Evolutionary conservation across 1,284 basidiomycete genomes (phyloP), one percentile per base, ranked within the genome.

Genomic region (Irpex sp.): DNA sequence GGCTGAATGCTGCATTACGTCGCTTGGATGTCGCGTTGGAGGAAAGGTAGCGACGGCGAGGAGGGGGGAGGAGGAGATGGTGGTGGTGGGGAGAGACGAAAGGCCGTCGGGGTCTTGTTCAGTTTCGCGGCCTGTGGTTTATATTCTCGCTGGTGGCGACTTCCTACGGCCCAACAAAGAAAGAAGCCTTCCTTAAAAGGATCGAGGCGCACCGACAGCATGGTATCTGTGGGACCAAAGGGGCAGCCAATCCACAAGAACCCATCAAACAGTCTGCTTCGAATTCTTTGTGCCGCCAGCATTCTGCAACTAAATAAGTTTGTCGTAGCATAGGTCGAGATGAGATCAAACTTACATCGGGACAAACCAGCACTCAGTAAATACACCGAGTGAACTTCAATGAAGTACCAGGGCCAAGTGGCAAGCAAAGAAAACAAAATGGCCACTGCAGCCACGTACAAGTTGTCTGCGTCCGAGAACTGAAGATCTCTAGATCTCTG

Each of bases 221-320:
- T 19, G 54, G 57, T 10, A 78, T 84, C 85, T 84, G 84, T 84
- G 85, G 84, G 86, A 84, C 85, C 83, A 84, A 86, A 86, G 84
- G 84, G 84, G 83, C 84, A 85, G 85, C 85, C 85, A 80, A 82
- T 83, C 85, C 85, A 82, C 62, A 61, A 64, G 62, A 64, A 61
- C 61, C 63, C 61, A 60, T 64, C 62, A 64, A 62, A 61, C 62
- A 62, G 62, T 61, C 63, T 61, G 63, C 62, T n/a, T n/a, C n/a
- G n/a, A n/a, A n/a, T 64, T 62, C 63, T 61, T 56, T 56, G 59
- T 56, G 61, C 58, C 63, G 62, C 56, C 62, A 33, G 6, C 6
- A 33, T 33, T 33, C 28, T 33, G 28, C 28, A 33, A 7, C 6
- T 33, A 33, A 28, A 28, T 33, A 33, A 33, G 28, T 33, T 33